These are phyloP conservation scores for Phaeosphaeriaceae sp. DNA, from an alignment of 2,329 filamentous ascomycete genomes.

Conservation along the genomic window DNA sequence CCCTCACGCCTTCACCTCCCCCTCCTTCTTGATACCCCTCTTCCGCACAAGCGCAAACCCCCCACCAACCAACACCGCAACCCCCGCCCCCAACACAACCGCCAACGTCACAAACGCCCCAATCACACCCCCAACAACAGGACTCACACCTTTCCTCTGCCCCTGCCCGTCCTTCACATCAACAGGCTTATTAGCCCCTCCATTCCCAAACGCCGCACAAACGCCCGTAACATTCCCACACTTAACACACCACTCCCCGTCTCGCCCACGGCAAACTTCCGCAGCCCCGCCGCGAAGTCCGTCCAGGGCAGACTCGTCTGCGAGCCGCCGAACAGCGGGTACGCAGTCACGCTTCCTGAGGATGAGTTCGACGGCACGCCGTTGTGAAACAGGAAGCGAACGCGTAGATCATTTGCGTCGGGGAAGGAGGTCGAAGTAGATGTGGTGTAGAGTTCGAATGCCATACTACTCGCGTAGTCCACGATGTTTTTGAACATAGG, in stretches of 20 bases:
- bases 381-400: conserved; percentile 69
- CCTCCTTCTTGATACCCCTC: too few relatives aligned
- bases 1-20: conserved; percentile 22
- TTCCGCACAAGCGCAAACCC: conserved; percentile 66
- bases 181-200: not conserved
- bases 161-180: conserved; percentile 7
- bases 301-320: conserved; percentile 64
- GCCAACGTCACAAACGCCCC: conserved; percentile 72
- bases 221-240: conserved; percentile 75
- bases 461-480: conserved; percentile 84
- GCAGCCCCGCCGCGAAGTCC: conserved; percentile 69
- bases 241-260: conserved; percentile 72
- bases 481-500: conserved; percentile 75
- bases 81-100: conserved; percentile 63
- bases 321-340: conserved; percentile 69
- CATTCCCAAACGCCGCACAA: conserved; percentile 60
- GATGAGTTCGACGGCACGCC: conserved; percentile 58
- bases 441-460: conserved; percentile 72
- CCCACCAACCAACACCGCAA: conserved; percentile 61
- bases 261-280: conserved; percentile 71
- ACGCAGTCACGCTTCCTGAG: conserved; percentile 59
- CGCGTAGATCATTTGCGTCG: conserved; percentile 57
- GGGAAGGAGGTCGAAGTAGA: conserved; percentile 53
- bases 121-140: conserved; percentile 80
- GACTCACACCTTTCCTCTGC: conserved; percentile 62